These are phyloP conservation scores for bread wheat (Triticum aestivum) DNA, from an alignment of 176 grass and related monocot genomes.

Conservation along the genomic window DNA sequence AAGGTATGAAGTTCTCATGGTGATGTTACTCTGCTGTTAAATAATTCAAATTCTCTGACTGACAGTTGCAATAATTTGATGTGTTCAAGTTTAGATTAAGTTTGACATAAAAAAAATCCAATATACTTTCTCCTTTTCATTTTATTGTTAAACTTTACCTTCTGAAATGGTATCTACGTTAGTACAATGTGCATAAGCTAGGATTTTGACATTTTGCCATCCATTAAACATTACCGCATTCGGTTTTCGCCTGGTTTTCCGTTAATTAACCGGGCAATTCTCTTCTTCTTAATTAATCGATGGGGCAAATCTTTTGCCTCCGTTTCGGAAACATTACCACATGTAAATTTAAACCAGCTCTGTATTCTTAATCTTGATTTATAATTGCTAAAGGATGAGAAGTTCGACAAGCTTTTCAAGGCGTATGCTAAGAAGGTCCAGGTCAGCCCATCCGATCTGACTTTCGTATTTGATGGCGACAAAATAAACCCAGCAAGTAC, in stretches of 20 bases:
- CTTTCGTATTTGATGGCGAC: constrained; percentile 80
- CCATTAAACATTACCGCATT: background rate
- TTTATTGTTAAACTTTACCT: background rate
- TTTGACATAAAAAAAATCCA: background rate
- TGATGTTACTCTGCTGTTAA: background rate
- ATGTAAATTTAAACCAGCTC: no score
- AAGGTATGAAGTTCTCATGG: constrained; percentile 36
- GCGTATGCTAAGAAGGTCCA: constrained; percentile 69
- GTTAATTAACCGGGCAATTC: no score
- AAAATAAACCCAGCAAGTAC: constrained; percentile 51
- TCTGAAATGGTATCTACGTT: background rate
- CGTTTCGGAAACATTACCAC: background rate
- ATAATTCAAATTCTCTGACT: background rate
- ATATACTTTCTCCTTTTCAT: constrained; percentile 15
- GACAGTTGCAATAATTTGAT: constrained; percentile 6
- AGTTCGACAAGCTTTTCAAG: constrained; percentile 78
- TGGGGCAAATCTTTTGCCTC: no score
- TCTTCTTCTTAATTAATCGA: no score
- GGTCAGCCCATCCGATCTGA: constrained; percentile 42
- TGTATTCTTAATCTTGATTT: background rate
- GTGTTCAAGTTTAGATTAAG: background rate
- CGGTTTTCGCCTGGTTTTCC: no score
- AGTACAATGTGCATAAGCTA: background rate
- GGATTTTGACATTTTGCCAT: background rate
- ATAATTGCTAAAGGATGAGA: constrained; percentile 69